Percentiles rank a stretch among this genome's conserved stretches.
Conservation (phyloP, 1,284 basidiomycete genomes). For the Coniferiporia sulphurascens region DNA sequence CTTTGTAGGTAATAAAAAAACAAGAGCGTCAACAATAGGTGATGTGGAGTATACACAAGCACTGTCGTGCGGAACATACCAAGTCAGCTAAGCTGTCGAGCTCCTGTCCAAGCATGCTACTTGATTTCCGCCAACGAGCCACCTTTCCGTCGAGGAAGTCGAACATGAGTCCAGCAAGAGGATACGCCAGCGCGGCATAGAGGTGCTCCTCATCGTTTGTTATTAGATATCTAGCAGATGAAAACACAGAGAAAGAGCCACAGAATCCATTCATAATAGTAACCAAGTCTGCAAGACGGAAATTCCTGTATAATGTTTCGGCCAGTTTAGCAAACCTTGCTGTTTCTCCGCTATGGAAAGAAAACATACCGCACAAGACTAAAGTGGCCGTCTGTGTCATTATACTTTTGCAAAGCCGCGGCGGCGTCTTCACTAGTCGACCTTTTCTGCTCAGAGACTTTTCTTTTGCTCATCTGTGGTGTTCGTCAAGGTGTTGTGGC, state of each 20-base stretch:
- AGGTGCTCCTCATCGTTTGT: conserved; percentile 79
- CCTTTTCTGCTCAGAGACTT: conserved; percentile 21
- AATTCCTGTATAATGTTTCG: conserved; percentile 63
- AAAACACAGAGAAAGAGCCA: conserved; percentile 93
- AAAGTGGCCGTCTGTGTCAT: conserved; percentile 88
- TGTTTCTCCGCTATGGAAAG: conserved; percentile 13
- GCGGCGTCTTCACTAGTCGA: conserved; percentile 33
- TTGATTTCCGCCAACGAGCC: conserved; percentile 93
- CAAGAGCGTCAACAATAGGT: background rate
- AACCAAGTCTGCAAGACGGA: conserved; percentile 95
- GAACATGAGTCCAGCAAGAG: conserved; percentile 95
- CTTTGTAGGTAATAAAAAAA: conserved; percentile 36
- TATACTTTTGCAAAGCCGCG: conserved; percentile 73
- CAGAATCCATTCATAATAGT: conserved; percentile 99
- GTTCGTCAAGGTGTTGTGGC: background rate
- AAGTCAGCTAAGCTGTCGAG: conserved; percentile 95
- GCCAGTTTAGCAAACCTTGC: conserved; percentile 1
- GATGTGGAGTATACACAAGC: background rate
- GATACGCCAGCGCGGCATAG: conserved; percentile 84
- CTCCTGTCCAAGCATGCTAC: conserved; percentile 97
- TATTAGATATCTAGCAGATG: conserved; percentile 83
- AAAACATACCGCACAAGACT: conserved; percentile 80
- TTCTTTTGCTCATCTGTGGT: conserved; percentile 31
- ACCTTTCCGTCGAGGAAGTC: conserved; percentile 98
- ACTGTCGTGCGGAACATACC: conserved; percentile 41